A percentile compares a stretch with the other conserved stretches of the same genome.
Conservation (phyloP, 2,329 filamentous ascomycete species). For the Colletotrichum sidae region DNA sequence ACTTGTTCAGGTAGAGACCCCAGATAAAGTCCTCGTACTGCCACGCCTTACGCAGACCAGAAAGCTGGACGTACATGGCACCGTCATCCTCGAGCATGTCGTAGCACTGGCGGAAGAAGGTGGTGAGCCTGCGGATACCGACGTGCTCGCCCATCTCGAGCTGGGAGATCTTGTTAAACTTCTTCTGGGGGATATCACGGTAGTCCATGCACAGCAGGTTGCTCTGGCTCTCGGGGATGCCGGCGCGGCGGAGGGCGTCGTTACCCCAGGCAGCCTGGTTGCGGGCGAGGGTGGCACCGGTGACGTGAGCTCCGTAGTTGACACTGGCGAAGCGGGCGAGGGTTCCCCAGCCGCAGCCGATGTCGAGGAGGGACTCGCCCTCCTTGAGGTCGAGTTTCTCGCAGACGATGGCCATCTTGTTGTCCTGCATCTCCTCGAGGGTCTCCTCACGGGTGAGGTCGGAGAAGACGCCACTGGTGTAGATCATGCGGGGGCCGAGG, state of each 20-base stretch:
- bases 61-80: constrained; percentile 95
- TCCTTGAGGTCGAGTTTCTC: constrained; percentile 91
- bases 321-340: constrained; percentile 92
- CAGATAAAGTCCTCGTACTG: constrained; percentile 98
- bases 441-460: constrained; percentile 89
- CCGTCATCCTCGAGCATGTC: constrained; percentile 98
- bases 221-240: constrained; percentile 88
- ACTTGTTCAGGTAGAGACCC: constrained; percentile 99
- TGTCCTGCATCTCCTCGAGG: constrained; percentile 96
- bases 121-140: constrained; percentile 86
- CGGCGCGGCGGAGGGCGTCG: constrained; percentile 83
- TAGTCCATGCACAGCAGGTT: constrained; percentile 97
- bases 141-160: constrained; percentile 99
- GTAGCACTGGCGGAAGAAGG: constrained; percentile 87
- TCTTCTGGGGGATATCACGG: constrained; percentile 86
- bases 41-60: constrained; percentile 93
- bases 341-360: constrained; percentile 98
- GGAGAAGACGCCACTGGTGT: constrained; percentile 94
- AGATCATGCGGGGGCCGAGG: constrained; percentile 98
- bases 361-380: constrained; percentile 88
- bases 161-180: constrained; percentile 96
- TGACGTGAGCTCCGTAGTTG: constrained; percentile 88
- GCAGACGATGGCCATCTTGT: constrained; percentile 94
- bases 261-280: constrained; percentile 99
- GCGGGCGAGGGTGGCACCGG: constrained; percentile 91